Percentiles rank a stretch among this genome's conserved stretches.
phyloP scores from a whole-genome alignment of 2,329 filamentous ascomycete species.

The Ceratocystis diversiconidia region DNA sequence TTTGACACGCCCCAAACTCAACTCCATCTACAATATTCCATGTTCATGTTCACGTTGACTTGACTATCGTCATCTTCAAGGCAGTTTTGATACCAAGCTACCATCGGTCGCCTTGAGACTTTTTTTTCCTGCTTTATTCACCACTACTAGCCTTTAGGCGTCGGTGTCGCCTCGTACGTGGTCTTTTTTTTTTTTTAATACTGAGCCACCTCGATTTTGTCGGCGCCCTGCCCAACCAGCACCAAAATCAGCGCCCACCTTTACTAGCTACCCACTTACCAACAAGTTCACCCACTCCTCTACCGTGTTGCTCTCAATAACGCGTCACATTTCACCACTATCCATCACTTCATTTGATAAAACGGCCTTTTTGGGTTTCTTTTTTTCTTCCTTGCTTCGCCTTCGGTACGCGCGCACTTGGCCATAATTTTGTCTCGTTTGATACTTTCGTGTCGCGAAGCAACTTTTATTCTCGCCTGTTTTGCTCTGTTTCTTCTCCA shows the following conservation, averaged over 20 bases:
- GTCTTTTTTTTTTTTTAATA: neutral
- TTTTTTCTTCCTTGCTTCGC: neutral
- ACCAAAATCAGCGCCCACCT: neutral
- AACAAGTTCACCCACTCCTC: neutral
- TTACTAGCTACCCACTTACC: neutral
- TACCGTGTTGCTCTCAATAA: conserved; percentile 7
- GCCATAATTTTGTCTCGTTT: neutral
- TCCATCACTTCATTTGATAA: neutral
- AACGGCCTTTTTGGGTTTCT: too few relatives aligned
- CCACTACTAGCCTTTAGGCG: neutral
- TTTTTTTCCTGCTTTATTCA: neutral
- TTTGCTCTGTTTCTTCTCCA: conserved; percentile 3
- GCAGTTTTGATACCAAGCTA: neutral
- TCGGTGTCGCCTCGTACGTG: neutral
- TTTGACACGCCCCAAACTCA: conserved; percentile 18
- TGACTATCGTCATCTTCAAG: conserved; percentile 13
- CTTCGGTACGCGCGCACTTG: neutral
- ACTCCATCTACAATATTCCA: conserved; percentile 9
- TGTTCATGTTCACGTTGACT: neutral
- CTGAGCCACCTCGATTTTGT: conserved; percentile 5
- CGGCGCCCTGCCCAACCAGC: conserved; percentile 1
- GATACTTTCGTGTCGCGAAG: neutral
- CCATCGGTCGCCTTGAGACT: neutral
- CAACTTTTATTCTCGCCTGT: neutral
- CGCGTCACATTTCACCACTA: conserved; percentile 4